Evolutionary conservation across 768 basidiomycete genomes (phyloP), one percentile per base, ranked within the genome.

Genomic region (Pluteus cervinus): DNA sequence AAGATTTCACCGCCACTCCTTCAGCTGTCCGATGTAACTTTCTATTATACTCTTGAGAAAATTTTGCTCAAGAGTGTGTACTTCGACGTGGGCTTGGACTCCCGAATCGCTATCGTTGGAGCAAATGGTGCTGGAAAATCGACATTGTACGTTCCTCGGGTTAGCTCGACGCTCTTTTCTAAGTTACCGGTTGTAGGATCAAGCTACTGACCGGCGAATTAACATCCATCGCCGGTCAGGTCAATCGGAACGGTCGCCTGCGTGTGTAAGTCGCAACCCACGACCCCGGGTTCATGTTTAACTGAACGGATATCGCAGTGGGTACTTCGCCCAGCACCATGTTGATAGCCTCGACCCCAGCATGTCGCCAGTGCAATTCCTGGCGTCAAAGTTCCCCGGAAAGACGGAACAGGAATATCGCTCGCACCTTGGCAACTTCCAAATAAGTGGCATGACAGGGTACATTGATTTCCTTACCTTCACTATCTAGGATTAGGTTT

Each of bases 41-140:
- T 98, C 54, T 90, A 91, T 22, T 99, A 98, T 60, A 69, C 71
- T 1, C 63, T 68, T 1, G 83, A 89, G 7, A 86, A 85, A 50
- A 57, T 84, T 24, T 70, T 98, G 33, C 63, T 99, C 18, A 81
- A 79, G 49, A 66, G 63, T 33, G 69, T 93, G 47, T 87, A 93
- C 52, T 80, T 99, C 50, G 92, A 97, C 50, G 82, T 98, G 42
- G 85, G 87, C 1, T 62, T 96, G n/a, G 96, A 99, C 46, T 92
- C 89, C 7, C 72, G 96, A 41, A 87, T 98, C 42, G 93, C 94
- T 3, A 76, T 99, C 47, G 91, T 98, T 24, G 94, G 94, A 40
- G 84, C 91, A 2, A 93, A 93, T 59, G 92, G 93, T 30, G 85
- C 89, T 15, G 94, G 94, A 64, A 99, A 99, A 63, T 97, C 91